phyloP scores from a whole-genome alignment of 352 stramenopile species.

The Thraustochytrium striatum region DNA sequence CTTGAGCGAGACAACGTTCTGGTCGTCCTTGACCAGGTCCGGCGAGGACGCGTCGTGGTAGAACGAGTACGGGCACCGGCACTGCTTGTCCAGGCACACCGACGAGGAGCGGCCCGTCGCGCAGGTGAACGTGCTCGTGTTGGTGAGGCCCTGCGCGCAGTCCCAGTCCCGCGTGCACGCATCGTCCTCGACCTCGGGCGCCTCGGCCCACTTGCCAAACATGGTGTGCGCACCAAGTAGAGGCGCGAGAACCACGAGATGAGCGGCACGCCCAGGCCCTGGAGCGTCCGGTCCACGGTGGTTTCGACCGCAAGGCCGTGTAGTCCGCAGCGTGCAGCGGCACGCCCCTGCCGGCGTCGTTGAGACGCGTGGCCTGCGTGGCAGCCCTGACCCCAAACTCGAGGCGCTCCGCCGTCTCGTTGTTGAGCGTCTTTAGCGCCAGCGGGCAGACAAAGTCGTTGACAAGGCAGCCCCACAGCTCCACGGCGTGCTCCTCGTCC shows the following conservation, averaged over 20 bases:
- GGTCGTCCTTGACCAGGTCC: background rate
- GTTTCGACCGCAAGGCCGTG: constrained; percentile 20
- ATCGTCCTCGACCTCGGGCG: background rate
- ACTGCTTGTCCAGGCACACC: background rate
- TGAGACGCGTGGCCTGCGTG: background rate
- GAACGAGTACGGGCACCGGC: background rate
- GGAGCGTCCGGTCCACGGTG: too few species aligned
- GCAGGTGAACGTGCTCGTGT: background rate
- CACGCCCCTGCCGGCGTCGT: background rate
- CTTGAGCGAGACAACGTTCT: background rate
- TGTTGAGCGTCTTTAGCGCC: background rate
- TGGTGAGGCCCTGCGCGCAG: background rate
- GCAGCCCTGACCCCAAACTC: background rate
- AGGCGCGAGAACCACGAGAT: background rate
- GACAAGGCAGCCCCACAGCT: constrained; percentile 34
- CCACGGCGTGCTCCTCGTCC: background rate
- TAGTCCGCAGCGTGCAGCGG: constrained; percentile 16
- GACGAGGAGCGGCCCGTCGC: constrained; percentile 1
- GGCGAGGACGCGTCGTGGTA: constrained; percentile 27
- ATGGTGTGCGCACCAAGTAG: background rate
- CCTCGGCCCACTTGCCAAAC: too few species aligned
- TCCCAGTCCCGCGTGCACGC: constrained; percentile 9
- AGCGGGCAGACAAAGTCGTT: constrained; percentile 18
- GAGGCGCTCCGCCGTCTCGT: background rate
- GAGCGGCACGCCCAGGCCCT: background rate